These are phyloP conservation scores for Phanerodontia chrysosporium DNA, from an alignment of 768 basidiomycete genomes.

Conservation along the genomic window DNA sequence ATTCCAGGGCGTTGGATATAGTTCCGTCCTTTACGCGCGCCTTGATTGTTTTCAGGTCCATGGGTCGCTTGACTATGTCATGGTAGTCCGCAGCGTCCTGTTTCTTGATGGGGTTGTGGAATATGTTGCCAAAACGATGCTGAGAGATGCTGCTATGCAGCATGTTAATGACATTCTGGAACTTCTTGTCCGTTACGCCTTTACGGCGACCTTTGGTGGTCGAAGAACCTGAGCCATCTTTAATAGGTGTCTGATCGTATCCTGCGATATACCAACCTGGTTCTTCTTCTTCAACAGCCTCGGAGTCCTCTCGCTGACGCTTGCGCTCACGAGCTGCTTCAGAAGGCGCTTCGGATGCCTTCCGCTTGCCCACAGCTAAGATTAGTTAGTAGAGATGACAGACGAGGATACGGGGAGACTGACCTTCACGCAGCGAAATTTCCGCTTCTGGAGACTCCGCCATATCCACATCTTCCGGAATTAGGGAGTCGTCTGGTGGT, in stretches of 20 bases:
- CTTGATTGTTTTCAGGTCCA: slow-evolving; percentile 94
- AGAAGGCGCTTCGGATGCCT: slow-evolving; percentile 49
- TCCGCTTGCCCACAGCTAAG: slow-evolving; percentile 54
- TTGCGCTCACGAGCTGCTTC: slow-evolving; percentile 50
- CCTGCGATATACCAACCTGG: slow-evolving; percentile 19
- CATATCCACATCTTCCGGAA: neutral
- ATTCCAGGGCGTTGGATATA: slow-evolving; percentile 80
- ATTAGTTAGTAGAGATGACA: neutral
- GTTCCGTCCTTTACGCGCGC: slow-evolving; percentile 77
- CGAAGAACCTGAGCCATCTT: slow-evolving; percentile 12
- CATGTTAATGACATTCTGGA: slow-evolving; percentile 78
- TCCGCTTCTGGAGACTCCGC: neutral
- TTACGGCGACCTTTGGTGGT: slow-evolving; percentile 20
- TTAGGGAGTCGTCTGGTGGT: neutral
- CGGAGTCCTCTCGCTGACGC: slow-evolving; percentile 62
- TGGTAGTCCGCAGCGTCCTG: slow-evolving; percentile 89
- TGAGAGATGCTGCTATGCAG: slow-evolving; percentile 79
- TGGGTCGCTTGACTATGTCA: slow-evolving; percentile 90
- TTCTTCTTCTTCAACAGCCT: slow-evolving; percentile 64
- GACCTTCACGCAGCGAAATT: slow-evolving; percentile 7
- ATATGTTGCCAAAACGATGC: slow-evolving; percentile 86
- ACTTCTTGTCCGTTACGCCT: slow-evolving; percentile 44
- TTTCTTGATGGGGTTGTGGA: slow-evolving; percentile 84
- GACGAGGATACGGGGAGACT: neutral
- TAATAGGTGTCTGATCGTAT: neutral